Evolutionary conservation across 176 grass and related monocot genomes (phyloP).

Genomic region (Carex cristatella): DNA sequence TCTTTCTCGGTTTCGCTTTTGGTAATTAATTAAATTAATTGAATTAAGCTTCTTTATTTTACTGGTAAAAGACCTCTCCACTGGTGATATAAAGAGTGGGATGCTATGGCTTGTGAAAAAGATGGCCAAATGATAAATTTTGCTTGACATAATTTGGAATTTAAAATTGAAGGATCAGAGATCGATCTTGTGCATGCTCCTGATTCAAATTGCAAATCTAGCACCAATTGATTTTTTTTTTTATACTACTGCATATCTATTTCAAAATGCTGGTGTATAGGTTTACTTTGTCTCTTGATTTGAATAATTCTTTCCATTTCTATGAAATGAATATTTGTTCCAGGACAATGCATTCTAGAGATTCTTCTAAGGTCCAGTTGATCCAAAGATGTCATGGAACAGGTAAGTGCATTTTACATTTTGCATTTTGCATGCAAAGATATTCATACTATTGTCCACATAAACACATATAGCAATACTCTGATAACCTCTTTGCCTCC

Average conservation of each 20-base stretch:
- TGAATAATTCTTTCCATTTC: background rate
- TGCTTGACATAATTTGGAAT: too few relatives aligned
- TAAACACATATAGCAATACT: background rate
- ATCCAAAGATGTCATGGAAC: constrained; percentile 49
- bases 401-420: constrained; percentile 26
- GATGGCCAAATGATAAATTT: background rate
- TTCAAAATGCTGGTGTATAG: background rate
- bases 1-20: constrained; percentile 68
- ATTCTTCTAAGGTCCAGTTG: constrained; percentile 62
- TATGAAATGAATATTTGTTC: constrained; percentile 23
- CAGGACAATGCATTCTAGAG: constrained; percentile 64
- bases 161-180: background rate
- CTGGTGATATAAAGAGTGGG: background rate
- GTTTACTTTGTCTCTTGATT: background rate
- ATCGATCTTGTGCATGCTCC: background rate
- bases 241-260: background rate
- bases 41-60: background rate
- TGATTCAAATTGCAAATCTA: background rate
- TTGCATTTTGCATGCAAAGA: background rate
- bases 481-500: background rate
- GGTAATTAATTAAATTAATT: constrained; percentile 30
- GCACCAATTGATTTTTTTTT: background rate
- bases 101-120: background rate
- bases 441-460: background rate
- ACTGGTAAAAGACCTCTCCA: background rate